phyloP scores from a whole-genome alignment of 2,329 filamentous ascomycete species.

The Cadophora gregata region DNA sequence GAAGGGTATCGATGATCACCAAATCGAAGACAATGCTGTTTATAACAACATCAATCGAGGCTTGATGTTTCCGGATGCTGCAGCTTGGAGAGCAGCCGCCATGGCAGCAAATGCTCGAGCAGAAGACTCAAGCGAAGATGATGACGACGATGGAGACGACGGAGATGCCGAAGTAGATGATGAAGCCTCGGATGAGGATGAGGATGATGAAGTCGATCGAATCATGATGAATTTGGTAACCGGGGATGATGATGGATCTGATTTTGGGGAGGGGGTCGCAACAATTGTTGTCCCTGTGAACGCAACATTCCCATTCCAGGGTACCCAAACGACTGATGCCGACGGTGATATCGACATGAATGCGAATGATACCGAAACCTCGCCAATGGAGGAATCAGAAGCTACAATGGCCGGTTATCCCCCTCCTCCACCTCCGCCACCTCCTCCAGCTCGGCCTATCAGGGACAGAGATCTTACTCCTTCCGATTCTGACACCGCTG shows the following conservation, averaged over 20 bases:
- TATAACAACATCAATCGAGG: slow-evolving; percentile 26
- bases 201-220: slow-evolving; percentile 58
- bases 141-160: slow-evolving; percentile 6
- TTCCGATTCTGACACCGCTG: slow-evolving; percentile 75
- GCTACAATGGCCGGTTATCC: slow-evolving; percentile 80
- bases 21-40: slow-evolving; percentile 51
- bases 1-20: slow-evolving; percentile 83
- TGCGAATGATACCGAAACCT: slow-evolving; percentile 54
- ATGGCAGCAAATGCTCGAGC: slow-evolving; percentile 30
- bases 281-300: slow-evolving; percentile 35
- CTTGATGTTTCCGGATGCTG: slow-evolving; percentile 32
- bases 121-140: slow-evolving; percentile 34
- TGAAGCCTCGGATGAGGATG: slow-evolving; percentile 48
- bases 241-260: slow-evolving; percentile 41
- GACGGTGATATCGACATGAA: slow-evolving; percentile 52
- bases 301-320: slow-evolving; percentile 27
- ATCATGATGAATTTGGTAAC: slow-evolving; percentile 17
- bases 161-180: not conserved
- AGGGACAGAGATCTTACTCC: slow-evolving; percentile 69
- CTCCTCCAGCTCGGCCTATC: slow-evolving; percentile 50
- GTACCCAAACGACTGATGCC: slow-evolving; percentile 46
- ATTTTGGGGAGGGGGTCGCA: slow-evolving; percentile 20
- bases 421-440: slow-evolving; percentile 61
- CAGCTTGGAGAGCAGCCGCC: slow-evolving; percentile 22
- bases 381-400: slow-evolving; percentile 76